Evolutionary conservation across 768 basidiomycete genomes (phyloP), one percentile per base, ranked within the genome.

Genomic region (Chlorophyllum brunneum): DNA sequence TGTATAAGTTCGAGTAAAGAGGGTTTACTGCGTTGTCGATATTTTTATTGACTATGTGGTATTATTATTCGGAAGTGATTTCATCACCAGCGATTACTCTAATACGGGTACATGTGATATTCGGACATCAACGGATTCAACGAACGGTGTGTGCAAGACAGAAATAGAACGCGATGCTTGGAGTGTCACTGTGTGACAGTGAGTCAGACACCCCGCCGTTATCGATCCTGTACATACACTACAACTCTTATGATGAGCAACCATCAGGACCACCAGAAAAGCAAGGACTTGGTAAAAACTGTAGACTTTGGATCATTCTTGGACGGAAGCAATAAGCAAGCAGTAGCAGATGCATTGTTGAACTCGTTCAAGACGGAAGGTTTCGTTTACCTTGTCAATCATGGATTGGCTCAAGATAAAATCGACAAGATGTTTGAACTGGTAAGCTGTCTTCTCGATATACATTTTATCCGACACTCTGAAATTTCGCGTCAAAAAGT

Each of bases 371-470:
- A 73, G 51, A 59, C 65, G 1, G 67, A 66, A 26, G 79, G 79
- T 1, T 79, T 80, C 61, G 74, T 77, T 2, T 79, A 78, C 61
- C 61, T 79, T 7, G 57, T 65, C 36, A 75, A 79, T 51, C 70
- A 74, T 51, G 69, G 74, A 5, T 55, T 80, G 2, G 59, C 69
- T 6, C 64, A 69, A 38, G 59, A 64, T 2, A 65, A 70, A 47
- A 65, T 74, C 10, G 59, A 69, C 13, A 36, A 52, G 7, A 77
- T 77, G 70, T 77, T 78, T 58, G 61, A 61, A 38, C 67, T 69
- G 76, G 76, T 76, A 48, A 31, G 68, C 30, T 27, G 1, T 20
- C 33, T 4, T 3, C 5, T 23, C 23, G 13, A 20, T 30, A 11
- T 24, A 34, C 6, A 20, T 20, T 26, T 15, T 13, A 51, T n/a